Conservation (phyloP, 1,139 yeast genomes). For the Blastobotrys raffinosifermentans region DNA sequence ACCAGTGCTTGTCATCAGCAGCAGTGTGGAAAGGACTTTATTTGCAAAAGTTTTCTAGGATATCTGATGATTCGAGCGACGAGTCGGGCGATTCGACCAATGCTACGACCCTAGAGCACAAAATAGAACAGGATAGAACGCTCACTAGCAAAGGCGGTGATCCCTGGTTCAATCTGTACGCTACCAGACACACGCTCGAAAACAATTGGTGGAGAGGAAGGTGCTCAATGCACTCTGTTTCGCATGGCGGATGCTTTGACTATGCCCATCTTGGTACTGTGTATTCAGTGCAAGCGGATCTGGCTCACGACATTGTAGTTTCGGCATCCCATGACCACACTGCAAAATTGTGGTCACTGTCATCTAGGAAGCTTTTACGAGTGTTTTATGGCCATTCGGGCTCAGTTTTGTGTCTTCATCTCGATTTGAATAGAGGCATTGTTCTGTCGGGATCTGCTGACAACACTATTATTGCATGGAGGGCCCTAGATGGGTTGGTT, state of each 20-base stretch:
- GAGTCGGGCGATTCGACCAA: background rate
- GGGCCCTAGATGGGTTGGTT: conserved; percentile 4
- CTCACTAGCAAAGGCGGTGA: no score
- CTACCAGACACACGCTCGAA: background rate
- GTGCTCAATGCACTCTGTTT: no score
- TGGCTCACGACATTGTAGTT: conserved; percentile 5
- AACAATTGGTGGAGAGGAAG: background rate
- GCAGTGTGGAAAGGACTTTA: conserved; percentile 1
- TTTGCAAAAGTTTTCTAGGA: no score
- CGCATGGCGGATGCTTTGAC: conserved; percentile 1
- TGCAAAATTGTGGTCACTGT: conserved; percentile 10
- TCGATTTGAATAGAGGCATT: conserved; percentile 12
- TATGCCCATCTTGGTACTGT: conserved; percentile 10
- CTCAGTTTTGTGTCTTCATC: conserved; percentile 10
- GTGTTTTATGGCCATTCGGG: conserved; percentile 8
- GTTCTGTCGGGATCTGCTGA: conserved; percentile 13
- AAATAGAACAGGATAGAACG: no score
- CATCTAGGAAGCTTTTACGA: conserved; percentile 8
- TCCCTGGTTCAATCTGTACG: conserved; percentile 1
- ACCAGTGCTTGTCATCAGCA: background rate
- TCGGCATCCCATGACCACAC: conserved; percentile 11
- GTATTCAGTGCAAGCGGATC: conserved; percentile 10
- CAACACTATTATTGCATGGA: conserved; percentile 9
- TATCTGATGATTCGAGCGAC: no score
- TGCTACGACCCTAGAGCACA: background rate